These are phyloP conservation scores for Lithohypha guttulata DNA, from an alignment of 2,329 filamentous ascomycete species.

Conservation along the genomic window DNA sequence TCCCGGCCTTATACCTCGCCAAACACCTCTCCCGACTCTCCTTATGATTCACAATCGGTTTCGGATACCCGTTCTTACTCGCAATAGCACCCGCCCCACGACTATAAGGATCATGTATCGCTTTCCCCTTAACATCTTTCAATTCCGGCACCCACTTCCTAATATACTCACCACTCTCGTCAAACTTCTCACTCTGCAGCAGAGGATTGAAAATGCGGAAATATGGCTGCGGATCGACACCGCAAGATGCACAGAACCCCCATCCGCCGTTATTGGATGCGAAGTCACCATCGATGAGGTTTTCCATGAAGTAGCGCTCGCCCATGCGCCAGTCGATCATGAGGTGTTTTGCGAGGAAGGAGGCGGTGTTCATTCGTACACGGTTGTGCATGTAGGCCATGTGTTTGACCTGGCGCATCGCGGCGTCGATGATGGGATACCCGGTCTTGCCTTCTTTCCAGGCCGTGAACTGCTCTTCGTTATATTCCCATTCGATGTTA, in stretches of 20 bases:
- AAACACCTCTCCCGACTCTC: conserved; percentile 56
- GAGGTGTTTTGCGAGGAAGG: conserved; percentile 69
- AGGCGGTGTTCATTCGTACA: conserved; percentile 72
- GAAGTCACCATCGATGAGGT: conserved; percentile 69
- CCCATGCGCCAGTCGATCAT: conserved; percentile 75
- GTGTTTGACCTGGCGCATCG: conserved; percentile 64
- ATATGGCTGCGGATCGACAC: conserved; percentile 79
- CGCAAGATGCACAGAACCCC: conserved; percentile 56
- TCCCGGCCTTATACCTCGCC: conserved; percentile 56
- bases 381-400: conserved; percentile 77
- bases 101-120: conserved; percentile 71
- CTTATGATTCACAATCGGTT: conserved; percentile 65
- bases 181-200: conserved; percentile 77
- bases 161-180: conserved; percentile 68
- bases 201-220: conserved; percentile 85
- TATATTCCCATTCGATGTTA: conserved; percentile 72
- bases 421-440: conserved; percentile 74
- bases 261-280: conserved; percentile 65
- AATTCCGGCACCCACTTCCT: conserved; percentile 73
- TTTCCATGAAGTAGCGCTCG: conserved; percentile 72
- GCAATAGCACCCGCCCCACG: conserved; percentile 50
- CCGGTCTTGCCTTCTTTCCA: conserved; percentile 70
- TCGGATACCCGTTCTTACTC: conserved; percentile 60
- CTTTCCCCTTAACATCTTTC: conserved; percentile 37
- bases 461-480: conserved; percentile 54